Percentiles rank a stretch among this genome's conserved stretches.
phyloP scores from a whole-genome alignment of 441 rosid genomes.

The Euphorbia schlechtendalii region DNA sequence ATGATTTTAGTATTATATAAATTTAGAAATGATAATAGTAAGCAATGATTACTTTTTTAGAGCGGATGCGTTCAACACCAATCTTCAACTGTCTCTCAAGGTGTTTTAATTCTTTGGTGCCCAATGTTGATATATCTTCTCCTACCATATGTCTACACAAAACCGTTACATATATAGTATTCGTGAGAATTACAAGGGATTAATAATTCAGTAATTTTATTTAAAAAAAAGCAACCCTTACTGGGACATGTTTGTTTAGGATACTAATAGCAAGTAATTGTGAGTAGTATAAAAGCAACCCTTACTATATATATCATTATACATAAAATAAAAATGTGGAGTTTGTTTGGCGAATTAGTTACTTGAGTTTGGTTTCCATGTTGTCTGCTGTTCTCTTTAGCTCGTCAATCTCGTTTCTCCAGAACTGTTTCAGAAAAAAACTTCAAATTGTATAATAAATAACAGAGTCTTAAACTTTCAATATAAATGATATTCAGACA shows the following conservation, averaged over 20 bases:
- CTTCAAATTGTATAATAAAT: neutral
- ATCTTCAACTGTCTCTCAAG: slow-evolving; percentile 42
- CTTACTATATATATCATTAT: no score
- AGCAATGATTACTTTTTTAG: slow-evolving; percentile 31
- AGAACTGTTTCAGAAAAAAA: slow-evolving; percentile 26
- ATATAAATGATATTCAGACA: no score
- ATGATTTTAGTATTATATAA: no score
- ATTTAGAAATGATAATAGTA: no score
- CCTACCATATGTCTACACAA: slow-evolving; percentile 38
- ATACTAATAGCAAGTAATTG: no score
- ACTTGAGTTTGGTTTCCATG: slow-evolving; percentile 44
- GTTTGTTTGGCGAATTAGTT: neutral
- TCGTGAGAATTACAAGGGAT: no score
- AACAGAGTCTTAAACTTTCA: no score
- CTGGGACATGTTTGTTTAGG: no score
- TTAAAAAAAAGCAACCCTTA: no score
- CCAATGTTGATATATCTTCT: slow-evolving; percentile 38
- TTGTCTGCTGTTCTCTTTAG: slow-evolving; percentile 26
- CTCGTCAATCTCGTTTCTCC: slow-evolving; percentile 43
- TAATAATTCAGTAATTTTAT: no score
- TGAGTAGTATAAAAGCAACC: no score
- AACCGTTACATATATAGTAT: neutral
- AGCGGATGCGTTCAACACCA: slow-evolving; percentile 46
- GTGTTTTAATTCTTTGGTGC: slow-evolving; percentile 44
- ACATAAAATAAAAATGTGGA: neutral